These are phyloP conservation scores for Cordyceps tenuipes DNA, from an alignment of 2,329 filamentous ascomycete species.

Conservation along the genomic window DNA sequence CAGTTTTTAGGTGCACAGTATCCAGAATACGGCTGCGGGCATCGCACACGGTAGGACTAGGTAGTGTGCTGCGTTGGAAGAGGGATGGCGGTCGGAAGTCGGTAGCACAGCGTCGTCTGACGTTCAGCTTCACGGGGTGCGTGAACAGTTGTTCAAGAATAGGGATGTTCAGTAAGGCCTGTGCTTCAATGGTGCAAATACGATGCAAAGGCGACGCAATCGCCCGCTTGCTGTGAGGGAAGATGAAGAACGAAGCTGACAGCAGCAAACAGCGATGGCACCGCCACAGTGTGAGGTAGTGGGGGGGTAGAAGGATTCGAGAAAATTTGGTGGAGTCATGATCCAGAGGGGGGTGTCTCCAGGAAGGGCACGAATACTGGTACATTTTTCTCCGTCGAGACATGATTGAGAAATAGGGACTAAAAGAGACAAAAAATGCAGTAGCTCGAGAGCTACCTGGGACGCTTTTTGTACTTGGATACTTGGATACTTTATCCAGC, in stretches of 20 bases:
- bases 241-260: neutral
- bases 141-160: neutral
- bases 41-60: neutral
- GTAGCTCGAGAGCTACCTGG: neutral
- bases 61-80: neutral
- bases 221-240: neutral
- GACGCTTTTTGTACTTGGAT: too few species aligned
- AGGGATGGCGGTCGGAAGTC: neutral
- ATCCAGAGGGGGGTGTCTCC: neutral
- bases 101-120: neutral
- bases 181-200: neutral
- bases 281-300: neutral
- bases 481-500: too few species aligned
- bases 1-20: neutral
- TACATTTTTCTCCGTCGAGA: neutral
- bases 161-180: neutral
- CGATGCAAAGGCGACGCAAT: neutral
- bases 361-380: neutral
- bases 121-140: neutral
- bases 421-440: too few species aligned
- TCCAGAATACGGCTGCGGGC: neutral
- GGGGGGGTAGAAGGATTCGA: neutral
- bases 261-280: neutral
- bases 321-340: neutral
- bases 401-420: too few species aligned